Percentiles rank a stretch among this genome's conserved stretches.
phyloP scores from a whole-genome alignment of 2,329 filamentous ascomycete species.

The Fusarium oligoseptatum region DNA sequence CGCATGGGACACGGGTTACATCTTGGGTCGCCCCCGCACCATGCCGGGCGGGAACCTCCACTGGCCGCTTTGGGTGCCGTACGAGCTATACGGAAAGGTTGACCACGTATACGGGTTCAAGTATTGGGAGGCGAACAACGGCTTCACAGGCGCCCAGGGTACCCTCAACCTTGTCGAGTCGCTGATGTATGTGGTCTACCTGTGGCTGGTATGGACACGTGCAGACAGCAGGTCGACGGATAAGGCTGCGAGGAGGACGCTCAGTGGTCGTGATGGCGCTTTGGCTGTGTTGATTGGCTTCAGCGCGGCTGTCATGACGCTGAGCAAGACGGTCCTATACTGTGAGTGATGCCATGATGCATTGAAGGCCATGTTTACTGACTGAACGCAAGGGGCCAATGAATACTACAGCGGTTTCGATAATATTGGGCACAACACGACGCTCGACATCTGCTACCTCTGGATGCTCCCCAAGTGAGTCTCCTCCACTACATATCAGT shows the following conservation, averaged over 20 bases:
- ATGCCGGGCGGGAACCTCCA: constrained; percentile 84
- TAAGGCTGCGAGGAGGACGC: constrained; percentile 46
- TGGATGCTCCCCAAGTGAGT: constrained; percentile 73
- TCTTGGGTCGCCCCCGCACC: constrained; percentile 82
- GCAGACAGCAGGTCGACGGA: constrained; percentile 16
- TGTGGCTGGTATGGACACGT: constrained; percentile 52
- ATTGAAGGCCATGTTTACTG: not conserved
- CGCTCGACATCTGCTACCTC: constrained; percentile 59
- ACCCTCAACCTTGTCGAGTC: constrained; percentile 78
- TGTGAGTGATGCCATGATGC: constrained; percentile 58
- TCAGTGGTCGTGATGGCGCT: constrained; percentile 60
- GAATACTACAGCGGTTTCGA: constrained; percentile 69
- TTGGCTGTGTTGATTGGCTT: constrained; percentile 63
- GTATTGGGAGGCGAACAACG: constrained; percentile 74
- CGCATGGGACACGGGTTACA: constrained; percentile 84
- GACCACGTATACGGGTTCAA: constrained; percentile 87
- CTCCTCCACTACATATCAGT: not conserved
- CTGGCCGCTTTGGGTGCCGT: constrained; percentile 80
- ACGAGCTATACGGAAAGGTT: constrained; percentile 82
- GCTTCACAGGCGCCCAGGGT: constrained; percentile 84
- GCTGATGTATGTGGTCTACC: constrained; percentile 72
- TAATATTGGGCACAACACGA: constrained; percentile 69
- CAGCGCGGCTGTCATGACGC: constrained; percentile 69
- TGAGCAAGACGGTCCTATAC: constrained; percentile 73
- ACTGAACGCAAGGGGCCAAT: constrained; percentile 60